A percentile compares a stretch with the other conserved stretches of the same genome.
These are phyloP conservation scores for Metschnikowia aberdeeniae DNA, from an alignment of 805 yeast species.

Conservation along the genomic window DNA sequence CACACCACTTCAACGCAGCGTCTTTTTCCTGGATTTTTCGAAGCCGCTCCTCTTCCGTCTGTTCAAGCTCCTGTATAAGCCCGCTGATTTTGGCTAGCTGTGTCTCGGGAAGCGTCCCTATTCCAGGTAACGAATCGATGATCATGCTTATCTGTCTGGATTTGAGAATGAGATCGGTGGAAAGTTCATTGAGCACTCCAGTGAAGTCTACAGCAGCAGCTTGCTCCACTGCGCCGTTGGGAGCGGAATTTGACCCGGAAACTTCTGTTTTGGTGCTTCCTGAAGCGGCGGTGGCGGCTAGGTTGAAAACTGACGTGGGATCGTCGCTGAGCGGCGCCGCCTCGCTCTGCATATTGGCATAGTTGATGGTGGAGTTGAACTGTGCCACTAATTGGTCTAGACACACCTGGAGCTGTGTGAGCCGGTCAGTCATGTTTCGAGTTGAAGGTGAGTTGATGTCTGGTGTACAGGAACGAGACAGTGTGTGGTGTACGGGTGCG, in stretches of 20 bases:
- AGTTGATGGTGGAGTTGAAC: conserved; percentile 72
- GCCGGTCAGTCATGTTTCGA: conserved; percentile 66
- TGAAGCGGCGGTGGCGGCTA: conserved; percentile 53
- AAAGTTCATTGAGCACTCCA: conserved; percentile 65
- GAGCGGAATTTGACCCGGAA: conserved; percentile 17
- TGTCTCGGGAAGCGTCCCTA: conserved; percentile 73
- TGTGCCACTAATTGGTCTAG: conserved; percentile 79
- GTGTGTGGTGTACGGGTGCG: not conserved
- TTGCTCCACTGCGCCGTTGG: conserved; percentile 6
- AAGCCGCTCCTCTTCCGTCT: conserved; percentile 55
- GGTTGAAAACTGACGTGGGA: conserved; percentile 61
- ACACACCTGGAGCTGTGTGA: conserved; percentile 86
- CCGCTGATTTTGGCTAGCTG: conserved; percentile 63
- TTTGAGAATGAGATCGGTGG: conserved; percentile 80
- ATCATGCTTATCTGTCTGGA: conserved; percentile 82
- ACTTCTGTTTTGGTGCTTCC: conserved; percentile 29
- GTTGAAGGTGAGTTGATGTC: not conserved
- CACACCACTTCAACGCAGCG: conserved; percentile 55
- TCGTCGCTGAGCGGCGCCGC: conserved; percentile 49
- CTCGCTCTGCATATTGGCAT: conserved; percentile 46
- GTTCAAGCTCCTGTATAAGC: conserved; percentile 57
- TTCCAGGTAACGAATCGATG: conserved; percentile 88
- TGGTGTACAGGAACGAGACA: not conserved
- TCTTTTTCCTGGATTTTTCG: conserved; percentile 63
- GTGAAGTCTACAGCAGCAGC: conserved; percentile 21